Base-by-base conservation (phyloP, 164 flowering plant species). In the Dillenia turbinata region DNA sequence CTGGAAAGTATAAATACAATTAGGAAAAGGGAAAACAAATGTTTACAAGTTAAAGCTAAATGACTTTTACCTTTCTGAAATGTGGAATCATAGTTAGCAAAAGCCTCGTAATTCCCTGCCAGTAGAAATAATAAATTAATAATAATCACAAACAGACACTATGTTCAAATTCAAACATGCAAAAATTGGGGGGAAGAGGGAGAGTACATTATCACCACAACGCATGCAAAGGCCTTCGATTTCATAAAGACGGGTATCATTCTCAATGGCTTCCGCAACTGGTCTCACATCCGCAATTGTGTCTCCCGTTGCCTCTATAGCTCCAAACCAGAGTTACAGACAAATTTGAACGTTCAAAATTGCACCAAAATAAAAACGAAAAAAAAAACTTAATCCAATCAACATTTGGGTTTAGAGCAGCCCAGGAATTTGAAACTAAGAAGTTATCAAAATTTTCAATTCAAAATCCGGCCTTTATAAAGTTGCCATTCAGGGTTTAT, bases 191-290 rank as follows among this genome's bases (percentile, higher is more conserved):
- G 24, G 17, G 12, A 60, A 65, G 47, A 53, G 49, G 9, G 51
- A 9, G n/a, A 43, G 60, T 80, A 93, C 97, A 50, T 94, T 89
- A 43, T 91, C 83, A 22, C 77, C 68, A 65, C 99, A 94, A n/a
- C 93, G 85, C 97, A 94, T 94, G 65, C 99, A 94, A 45, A 94
- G 89, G 75, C 97, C 89, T 60, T 94, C 99, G 13, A 91, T 76
- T 64, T 77, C 69, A 68, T 91, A 87, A 44, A 90, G 80, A 49
- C 96, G 95, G 17, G 82, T 81, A 50, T 71, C 78, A 5, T 19
- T 24, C 13, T 86, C 73, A 19, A 93, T 74, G 0, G 96, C 90
- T 72, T 93, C 97, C 0, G 78, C 97, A 3, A 89, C 96, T 0
- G 88, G 79, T 50, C 91, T 56, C 13, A 93, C 93, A 52, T 93